Base-by-base conservation (phyloP, 139 green algal genomes). In the Yamagishiella unicocca region DNA sequence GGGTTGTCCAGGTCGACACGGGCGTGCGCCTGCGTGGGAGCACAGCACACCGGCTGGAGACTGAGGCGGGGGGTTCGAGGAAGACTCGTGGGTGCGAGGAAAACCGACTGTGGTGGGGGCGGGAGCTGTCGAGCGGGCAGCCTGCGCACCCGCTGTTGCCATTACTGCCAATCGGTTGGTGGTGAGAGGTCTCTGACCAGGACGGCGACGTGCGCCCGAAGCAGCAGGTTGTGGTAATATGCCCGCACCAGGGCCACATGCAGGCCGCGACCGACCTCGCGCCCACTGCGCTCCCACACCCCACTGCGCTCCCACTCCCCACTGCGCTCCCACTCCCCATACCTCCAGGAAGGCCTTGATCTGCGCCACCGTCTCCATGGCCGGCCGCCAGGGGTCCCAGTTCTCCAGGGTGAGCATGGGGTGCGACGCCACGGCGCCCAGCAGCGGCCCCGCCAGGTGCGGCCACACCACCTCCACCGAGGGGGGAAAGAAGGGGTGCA, bases 401-500 rank as follows among this genome's bases (percentile, higher is more conserved):
- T 93, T 90, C 70, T 83, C 82, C 74, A 96, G 88, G 79, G 68
- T 45, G 76, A 95, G 89, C 84, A 97, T 89, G 4, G 95, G 95
- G 88, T 97, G 95, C 10, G 85, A 93, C 40, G 90, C 87, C 29
- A 96, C 85, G 1, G 95, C 95, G n/a, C 87, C 85, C 22, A 62
- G 68, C 83, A 88, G 61, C 33, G 54, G 68, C 2, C 83, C 70
- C 77, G 82, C 43, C 53, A 95, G 95, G 72, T 94, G 90, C 4
- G 95, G 95, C 43, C 90, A 83, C 72, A 95, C 40, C 42, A 96
- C 72, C 86, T 95, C 89, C 76, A 97, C 85, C 4, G 55, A 70
- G n/a, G 96, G 94, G 4, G 96, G 95, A 89, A 95, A 98, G 87
- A 98, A 98, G 62, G 96, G 96, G 85, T 98, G 94, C 91, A 98